A percentile compares a stretch with the other conserved stretches of the same genome.
phyloP scores from a whole-genome alignment of 2,329 filamentous ascomycete genomes.

The Trichoderma koningii region DNA sequence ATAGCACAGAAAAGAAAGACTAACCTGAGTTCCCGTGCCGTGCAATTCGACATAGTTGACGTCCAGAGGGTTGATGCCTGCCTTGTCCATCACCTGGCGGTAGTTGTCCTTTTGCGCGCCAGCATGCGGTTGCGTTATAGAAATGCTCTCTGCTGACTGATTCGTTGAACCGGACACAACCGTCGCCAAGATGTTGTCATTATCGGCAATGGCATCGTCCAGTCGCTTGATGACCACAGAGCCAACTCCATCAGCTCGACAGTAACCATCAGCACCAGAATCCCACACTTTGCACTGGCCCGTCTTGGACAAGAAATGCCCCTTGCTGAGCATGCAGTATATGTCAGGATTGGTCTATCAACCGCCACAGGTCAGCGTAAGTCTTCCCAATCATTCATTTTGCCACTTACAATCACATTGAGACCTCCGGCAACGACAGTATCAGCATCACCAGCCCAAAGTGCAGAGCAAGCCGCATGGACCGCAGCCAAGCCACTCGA shows the following conservation, averaged over 20 bases:
- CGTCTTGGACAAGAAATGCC: conserved; percentile 69
- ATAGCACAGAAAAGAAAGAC: conserved; percentile 37
- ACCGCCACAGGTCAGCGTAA: neutral
- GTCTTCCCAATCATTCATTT: fast-evolving
- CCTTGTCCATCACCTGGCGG: conserved; percentile 66
- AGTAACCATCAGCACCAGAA: conserved; percentile 79
- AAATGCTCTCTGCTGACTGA: conserved; percentile 69
- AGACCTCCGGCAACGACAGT: conserved; percentile 78
- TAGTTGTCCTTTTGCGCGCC: conserved; percentile 64
- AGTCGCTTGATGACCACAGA: conserved; percentile 77
- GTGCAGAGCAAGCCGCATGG: conserved; percentile 38
- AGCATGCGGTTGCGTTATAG: conserved; percentile 71
- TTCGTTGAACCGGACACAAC: conserved; percentile 69
- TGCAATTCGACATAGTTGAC: conserved; percentile 90
- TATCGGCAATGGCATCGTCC: conserved; percentile 74
- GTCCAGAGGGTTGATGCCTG: conserved; percentile 73
- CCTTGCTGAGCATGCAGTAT: conserved; percentile 69
- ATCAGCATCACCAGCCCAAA: conserved; percentile 70
- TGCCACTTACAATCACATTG: conserved; percentile 54
- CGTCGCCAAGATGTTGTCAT: conserved; percentile 75
- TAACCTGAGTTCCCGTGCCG: conserved; percentile 85
- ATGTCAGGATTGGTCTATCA: conserved; percentile 37
- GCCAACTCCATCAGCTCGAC: conserved; percentile 74
- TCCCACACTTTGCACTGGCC: conserved; percentile 70
- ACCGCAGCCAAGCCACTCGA: conserved; percentile 74